Evolutionary conservation across 495 filamentous ascomycete species (phyloP).

Genomic region (Parathielavia hyrcaniae): DNA sequence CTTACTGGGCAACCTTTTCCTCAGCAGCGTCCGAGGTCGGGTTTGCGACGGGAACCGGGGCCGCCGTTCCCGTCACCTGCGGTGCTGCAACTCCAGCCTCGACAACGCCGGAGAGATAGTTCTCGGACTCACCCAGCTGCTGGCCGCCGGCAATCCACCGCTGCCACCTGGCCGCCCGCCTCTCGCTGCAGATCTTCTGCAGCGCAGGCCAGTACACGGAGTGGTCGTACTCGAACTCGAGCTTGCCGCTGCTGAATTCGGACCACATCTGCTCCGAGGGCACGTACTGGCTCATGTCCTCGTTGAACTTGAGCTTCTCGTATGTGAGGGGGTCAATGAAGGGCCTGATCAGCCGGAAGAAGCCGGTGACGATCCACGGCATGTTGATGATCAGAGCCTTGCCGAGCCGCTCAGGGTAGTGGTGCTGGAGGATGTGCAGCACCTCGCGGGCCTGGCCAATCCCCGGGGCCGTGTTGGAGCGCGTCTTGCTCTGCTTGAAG

Average conservation of each 20-base stretch:
- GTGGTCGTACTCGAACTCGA: conserved; percentile 86
- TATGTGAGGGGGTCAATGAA: conserved; percentile 92
- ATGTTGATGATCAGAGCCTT: conserved; percentile 81
- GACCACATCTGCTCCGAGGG: conserved; percentile 72
- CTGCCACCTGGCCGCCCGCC: conserved; percentile 50
- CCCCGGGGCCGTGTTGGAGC: conserved; percentile 67
- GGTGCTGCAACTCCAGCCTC: conserved; percentile 22
- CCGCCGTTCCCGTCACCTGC: neutral
- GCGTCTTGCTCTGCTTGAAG: conserved; percentile 64
- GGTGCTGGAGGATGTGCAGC: conserved; percentile 81
- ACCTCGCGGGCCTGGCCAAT: conserved; percentile 71
- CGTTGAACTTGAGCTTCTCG: conserved; percentile 92
- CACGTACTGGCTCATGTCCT: conserved; percentile 71
- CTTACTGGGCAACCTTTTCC: conserved; percentile 5
- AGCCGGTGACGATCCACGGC: conserved; percentile 78
- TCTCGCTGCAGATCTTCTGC: conserved; percentile 56
- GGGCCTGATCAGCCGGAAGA: conserved; percentile 91
- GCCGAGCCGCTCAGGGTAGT: conserved; percentile 92
- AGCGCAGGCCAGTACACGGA: conserved; percentile 82
- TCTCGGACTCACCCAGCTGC: conserved; percentile 75
- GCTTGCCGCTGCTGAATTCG: conserved; percentile 54
- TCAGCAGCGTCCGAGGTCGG: neutral
- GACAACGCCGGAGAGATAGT: conserved; percentile 50
- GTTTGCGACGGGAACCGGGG: too few relatives aligned
- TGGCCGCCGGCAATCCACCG: conserved; percentile 76